phyloP scores from a whole-genome alignment of 1,139 yeast species.

The Hyphopichia khmerensis region DNA sequence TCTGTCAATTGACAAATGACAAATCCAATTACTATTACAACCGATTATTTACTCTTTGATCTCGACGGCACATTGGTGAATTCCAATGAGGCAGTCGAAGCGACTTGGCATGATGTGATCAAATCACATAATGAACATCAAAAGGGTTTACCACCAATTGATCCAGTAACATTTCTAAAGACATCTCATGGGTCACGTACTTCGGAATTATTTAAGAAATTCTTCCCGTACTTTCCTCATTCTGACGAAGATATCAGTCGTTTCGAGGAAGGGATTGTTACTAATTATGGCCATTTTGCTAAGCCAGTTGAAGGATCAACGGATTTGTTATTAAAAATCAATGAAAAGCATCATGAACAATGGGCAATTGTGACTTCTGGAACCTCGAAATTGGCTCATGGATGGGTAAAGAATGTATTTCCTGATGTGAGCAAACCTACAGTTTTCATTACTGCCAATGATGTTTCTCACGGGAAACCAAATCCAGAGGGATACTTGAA shows the following conservation, averaged over 20 bases:
- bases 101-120: slow-evolving; percentile 17
- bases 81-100: slow-evolving; percentile 19
- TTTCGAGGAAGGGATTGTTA: slow-evolving; percentile 16
- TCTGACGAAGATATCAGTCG: slow-evolving; percentile 10
- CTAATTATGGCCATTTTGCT: slow-evolving; percentile 17
- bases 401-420: slow-evolving; percentile 17
- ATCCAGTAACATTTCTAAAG: slow-evolving; percentile 11
- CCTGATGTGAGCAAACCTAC: slow-evolving; percentile 9
- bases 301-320: slow-evolving; percentile 14
- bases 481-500: slow-evolving; percentile 19
- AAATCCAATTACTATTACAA: not conserved
- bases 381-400: slow-evolving; percentile 16
- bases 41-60: slow-evolving; percentile 14
- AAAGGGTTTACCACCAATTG: slow-evolving; percentile 9
- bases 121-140: slow-evolving; percentile 12
- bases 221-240: slow-evolving; percentile 13
- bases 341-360: slow-evolving; percentile 6
- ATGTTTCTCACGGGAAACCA: slow-evolving; percentile 16
- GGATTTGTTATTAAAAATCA: slow-evolving; percentile 11
- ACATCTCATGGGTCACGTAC: slow-evolving; percentile 19
- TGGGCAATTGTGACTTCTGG: slow-evolving; percentile 25
- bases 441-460: slow-evolving; percentile 21
- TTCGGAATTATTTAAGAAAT: slow-evolving; percentile 12
- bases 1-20: too few species aligned
- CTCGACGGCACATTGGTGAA: slow-evolving; percentile 22